Conservation (phyloP, 768 basidiomycete genomes). For the Leccinum incarnatum region DNA sequence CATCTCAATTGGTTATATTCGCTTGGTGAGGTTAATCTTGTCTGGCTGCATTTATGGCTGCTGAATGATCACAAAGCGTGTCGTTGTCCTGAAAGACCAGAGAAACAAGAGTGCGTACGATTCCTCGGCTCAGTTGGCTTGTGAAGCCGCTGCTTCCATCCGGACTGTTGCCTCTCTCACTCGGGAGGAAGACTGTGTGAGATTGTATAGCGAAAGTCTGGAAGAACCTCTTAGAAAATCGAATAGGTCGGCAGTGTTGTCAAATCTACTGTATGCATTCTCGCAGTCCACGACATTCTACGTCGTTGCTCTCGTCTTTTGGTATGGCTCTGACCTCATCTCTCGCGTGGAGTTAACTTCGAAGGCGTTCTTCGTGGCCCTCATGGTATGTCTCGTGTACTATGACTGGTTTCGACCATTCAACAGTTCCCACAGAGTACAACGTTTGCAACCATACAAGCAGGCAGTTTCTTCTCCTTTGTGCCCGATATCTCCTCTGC, state of each 20-base stretch:
- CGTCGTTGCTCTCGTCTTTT: constrained; percentile 82
- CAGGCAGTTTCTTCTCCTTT: constrained; percentile 79
- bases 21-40: constrained; percentile 45
- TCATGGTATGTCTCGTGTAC: constrained; percentile 52
- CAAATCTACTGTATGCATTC: constrained; percentile 64
- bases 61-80: constrained; percentile 41
- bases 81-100: constrained; percentile 88
- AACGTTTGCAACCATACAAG: constrained; percentile 81
- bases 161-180: constrained; percentile 89
- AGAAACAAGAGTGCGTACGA: constrained; percentile 79
- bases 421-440: constrained; percentile 16
- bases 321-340: constrained; percentile 67
- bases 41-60: neutral
- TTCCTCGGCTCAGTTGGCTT: constrained; percentile 81
- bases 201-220: constrained; percentile 66
- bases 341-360: constrained; percentile 31
- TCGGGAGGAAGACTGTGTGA: constrained; percentile 75
- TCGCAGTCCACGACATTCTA: constrained; percentile 76
- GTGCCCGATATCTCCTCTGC: constrained; percentile 90
- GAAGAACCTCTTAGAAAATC: constrained; percentile 67
- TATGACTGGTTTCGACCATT: no score
- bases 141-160: constrained; percentile 88
- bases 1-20: constrained; percentile 76
- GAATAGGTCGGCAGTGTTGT: constrained; percentile 62
- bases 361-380: constrained; percentile 78